A percentile compares a stretch with the other conserved stretches of the same genome.
phyloP scores from a whole-genome alignment of 1,284 basidiomycete genomes.

The Schizopora paradoxa region DNA sequence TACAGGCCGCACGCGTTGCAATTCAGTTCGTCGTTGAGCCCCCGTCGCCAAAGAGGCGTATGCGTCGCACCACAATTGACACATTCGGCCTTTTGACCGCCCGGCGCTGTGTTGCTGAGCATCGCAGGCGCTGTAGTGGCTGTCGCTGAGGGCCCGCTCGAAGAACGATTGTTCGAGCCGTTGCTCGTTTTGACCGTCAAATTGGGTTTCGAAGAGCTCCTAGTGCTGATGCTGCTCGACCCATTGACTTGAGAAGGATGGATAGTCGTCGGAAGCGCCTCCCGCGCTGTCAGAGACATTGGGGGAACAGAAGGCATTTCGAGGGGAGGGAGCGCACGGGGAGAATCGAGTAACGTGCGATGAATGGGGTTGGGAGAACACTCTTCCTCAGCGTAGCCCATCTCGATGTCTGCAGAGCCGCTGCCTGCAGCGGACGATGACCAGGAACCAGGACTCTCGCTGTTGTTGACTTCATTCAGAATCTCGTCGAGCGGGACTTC shows the following conservation, averaged over 20 bases:
- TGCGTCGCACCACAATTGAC: slow-evolving; percentile 80
- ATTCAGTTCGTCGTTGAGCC: slow-evolving; percentile 77
- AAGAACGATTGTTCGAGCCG: not conserved
- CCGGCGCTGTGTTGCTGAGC: slow-evolving; percentile 42
- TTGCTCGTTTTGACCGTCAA: slow-evolving; percentile 6
- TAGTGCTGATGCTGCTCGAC: not conserved
- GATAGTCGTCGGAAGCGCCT: slow-evolving; percentile 8
- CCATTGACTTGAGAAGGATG: slow-evolving; percentile 9
- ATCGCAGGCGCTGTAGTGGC: slow-evolving; percentile 32
- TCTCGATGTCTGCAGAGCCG: slow-evolving; percentile 29
- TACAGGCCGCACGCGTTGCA: slow-evolving; percentile 80
- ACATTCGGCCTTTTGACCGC: slow-evolving; percentile 79
- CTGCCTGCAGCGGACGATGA: slow-evolving; percentile 27
- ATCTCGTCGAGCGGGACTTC: slow-evolving; percentile 76
- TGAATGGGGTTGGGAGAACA: slow-evolving; percentile 22
- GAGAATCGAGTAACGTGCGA: slow-evolving; percentile 1
- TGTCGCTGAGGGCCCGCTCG: slow-evolving; percentile 50
- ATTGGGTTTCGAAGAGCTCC: slow-evolving; percentile 9
- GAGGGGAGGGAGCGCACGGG: not conserved
- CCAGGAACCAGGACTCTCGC: slow-evolving; percentile 1
- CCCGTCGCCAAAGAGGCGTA: slow-evolving; percentile 76
- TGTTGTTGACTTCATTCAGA: slow-evolving; percentile 39
- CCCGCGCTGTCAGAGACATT: slow-evolving; percentile 2
- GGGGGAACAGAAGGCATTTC: not conserved
- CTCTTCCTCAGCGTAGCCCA: slow-evolving; percentile 34